Evolutionary conservation across 2,329 filamentous ascomycete species (phyloP), one percentile per base, ranked within the genome.

Genomic region (Exophiala spinifera): DNA sequence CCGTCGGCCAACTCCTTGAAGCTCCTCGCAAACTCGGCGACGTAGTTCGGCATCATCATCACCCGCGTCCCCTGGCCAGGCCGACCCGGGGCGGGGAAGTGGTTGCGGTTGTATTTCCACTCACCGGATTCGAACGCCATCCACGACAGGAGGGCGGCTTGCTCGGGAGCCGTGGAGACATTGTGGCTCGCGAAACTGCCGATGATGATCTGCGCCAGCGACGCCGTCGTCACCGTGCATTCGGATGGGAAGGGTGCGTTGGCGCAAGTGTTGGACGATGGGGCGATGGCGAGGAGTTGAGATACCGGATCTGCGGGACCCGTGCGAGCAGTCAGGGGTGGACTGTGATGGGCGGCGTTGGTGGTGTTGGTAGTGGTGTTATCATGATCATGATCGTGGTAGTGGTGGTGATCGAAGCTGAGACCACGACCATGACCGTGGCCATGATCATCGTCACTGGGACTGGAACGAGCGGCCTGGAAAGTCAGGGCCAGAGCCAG

Each of bases 1-100:
- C 72, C 56, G 1, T 67, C 63, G 2, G 68, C 65, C 1, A 85
- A 60, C 1, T 67, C 75, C 0, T 74, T 70, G 3, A 80, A 70
- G 0, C 72, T 74, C 1, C 64, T 49, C 4, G 82, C 82, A 61
- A 86, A 87, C 62, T 76, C 62, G 1, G 73, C 59, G 62, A 85
- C 83, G 68, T 72, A 84, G 1, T 69, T 63, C 0, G 80, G 73
- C 49, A 74, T 77, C 69, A 86, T 80, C 84, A 87, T 87, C 66
- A 84, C 84, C 3, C 82, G 72, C 0, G 88, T 91, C 20, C 88
- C 88, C 68, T 91, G 86, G 7, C 88, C 88, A 0, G 85, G 77
- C 0, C 72, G 39, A 14, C 66, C 69, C 0, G 79, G 79, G 1
- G 51, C 56, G 2, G 61, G 61, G 72, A 69, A 79, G 63, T 83